phyloP scores from a whole-genome alignment of 179 eudicot genomes.

The Gypsophila paniculata region DNA sequence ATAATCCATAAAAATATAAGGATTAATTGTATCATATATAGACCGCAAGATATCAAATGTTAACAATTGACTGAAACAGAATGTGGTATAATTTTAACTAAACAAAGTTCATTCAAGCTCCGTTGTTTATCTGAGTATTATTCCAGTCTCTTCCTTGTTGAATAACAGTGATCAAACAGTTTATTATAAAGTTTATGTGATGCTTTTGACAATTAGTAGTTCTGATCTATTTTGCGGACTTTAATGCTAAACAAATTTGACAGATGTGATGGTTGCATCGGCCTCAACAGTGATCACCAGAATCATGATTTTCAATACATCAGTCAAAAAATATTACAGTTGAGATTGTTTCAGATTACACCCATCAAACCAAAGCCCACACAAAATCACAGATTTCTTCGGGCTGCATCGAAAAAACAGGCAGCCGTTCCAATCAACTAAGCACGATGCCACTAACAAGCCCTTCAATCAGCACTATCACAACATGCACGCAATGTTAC shows the following conservation, averaged over 20 bases:
- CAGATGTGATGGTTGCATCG: slow-evolving; percentile 1
- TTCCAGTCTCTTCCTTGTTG: too few species aligned
- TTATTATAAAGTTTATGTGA: too few species aligned
- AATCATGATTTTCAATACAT: slow-evolving; percentile 4
- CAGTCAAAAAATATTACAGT: slow-evolving; percentile 14
- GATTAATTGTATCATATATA: too few species aligned
- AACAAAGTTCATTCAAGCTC: too few species aligned
- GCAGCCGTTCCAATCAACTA: slow-evolving; percentile 22
- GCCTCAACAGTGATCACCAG: background rate
- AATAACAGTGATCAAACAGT: too few species aligned
- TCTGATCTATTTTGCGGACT: too few species aligned
- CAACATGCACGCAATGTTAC: slow-evolving; percentile 16
- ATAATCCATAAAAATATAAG: too few species aligned
- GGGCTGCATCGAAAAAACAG: slow-evolving; percentile 26
- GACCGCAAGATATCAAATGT: too few species aligned
- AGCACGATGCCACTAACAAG: slow-evolving; percentile 16
- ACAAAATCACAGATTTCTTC: slow-evolving; percentile 14
- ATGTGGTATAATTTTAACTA: too few species aligned
- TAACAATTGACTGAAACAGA: too few species aligned
- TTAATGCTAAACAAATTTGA: background rate
- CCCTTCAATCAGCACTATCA: slow-evolving; percentile 13
- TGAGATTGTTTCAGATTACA: slow-evolving; percentile 16
- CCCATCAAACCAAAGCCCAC: slow-evolving; percentile 12
- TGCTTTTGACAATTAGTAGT: too few species aligned
- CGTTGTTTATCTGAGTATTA: too few species aligned